phyloP scores from a whole-genome alignment of 805 yeast genomes.

The Wickerhamomyces queroliae region DNA sequence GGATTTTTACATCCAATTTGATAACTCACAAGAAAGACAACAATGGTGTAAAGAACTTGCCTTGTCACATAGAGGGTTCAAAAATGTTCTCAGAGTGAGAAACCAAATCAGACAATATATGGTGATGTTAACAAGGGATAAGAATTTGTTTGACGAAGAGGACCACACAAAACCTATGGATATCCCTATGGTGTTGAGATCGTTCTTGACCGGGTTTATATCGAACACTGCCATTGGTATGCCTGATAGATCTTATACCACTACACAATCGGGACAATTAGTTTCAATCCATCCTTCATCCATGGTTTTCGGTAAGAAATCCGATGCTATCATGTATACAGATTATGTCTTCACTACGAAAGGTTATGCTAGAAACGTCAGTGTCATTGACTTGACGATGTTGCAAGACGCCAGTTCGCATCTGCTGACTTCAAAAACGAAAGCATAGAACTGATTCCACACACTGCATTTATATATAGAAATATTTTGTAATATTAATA shows the following conservation, averaged over 20 bases:
- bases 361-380: slow-evolving; percentile 89
- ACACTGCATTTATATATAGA: too few species aligned
- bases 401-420: slow-evolving; percentile 53
- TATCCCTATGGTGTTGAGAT: slow-evolving; percentile 56
- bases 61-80: slow-evolving; percentile 73
- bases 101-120: slow-evolving; percentile 71
- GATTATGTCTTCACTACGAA: slow-evolving; percentile 92
- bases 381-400: slow-evolving; percentile 79
- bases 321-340: slow-evolving; percentile 88
- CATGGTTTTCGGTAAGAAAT: slow-evolving; percentile 70
- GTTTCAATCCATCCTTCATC: slow-evolving; percentile 91
- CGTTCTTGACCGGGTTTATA: slow-evolving; percentile 81
- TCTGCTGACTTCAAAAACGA: slow-evolving; percentile 9
- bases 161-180: slow-evolving; percentile 33
- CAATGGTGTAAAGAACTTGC: slow-evolving; percentile 82
- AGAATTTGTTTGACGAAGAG: slow-evolving; percentile 17
- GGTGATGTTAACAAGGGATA: slow-evolving; percentile 39
- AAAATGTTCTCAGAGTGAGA: slow-evolving; percentile 69
- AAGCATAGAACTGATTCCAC: slow-evolving; percentile 5
- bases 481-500: too few species aligned
- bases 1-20: slow-evolving; percentile 44
- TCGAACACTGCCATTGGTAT: slow-evolving; percentile 88
- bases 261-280: slow-evolving; percentile 78
- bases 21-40: slow-evolving; percentile 48
- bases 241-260: slow-evolving; percentile 90